Conservation (phyloP, 306 rosid species). For the Leucaena leucocephala region DNA sequence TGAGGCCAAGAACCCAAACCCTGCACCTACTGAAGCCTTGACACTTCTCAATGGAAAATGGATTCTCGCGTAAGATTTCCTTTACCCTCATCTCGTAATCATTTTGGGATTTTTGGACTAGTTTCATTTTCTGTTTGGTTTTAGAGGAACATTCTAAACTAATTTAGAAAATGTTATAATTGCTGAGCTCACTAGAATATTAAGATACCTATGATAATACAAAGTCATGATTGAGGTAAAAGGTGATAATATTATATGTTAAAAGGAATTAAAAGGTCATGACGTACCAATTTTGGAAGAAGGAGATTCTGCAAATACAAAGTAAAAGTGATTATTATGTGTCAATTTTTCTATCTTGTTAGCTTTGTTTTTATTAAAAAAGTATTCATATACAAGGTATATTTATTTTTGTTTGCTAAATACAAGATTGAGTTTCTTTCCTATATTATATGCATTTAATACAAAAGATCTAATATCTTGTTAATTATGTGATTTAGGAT, state of each 20-base stretch:
- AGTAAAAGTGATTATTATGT: neutral
- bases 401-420: neutral
- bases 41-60: conserved; percentile 86
- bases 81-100: neutral
- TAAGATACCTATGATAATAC: neutral
- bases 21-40: conserved; percentile 90
- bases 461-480: neutral
- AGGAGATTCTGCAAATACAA: neutral
- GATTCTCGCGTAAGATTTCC: conserved; percentile 77
- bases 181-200: neutral
- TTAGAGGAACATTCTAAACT: neutral
- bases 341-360: neutral
- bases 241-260: neutral
- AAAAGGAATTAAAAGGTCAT: neutral
- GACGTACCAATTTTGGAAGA: neutral
- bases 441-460: neutral
- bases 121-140: neutral
- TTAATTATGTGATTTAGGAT: neutral
- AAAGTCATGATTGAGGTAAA: neutral
- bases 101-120: neutral
- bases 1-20: conserved; percentile 80
- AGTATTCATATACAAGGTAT: neutral
- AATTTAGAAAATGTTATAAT: neutral
- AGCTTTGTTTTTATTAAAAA: neutral
- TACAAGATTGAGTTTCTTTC: neutral